Percentiles rank a stretch among this genome's conserved stretches.
Evolutionary conservation across 257 asterid genomes (phyloP).

Genomic region (Ocimum tenuiflorum): DNA sequence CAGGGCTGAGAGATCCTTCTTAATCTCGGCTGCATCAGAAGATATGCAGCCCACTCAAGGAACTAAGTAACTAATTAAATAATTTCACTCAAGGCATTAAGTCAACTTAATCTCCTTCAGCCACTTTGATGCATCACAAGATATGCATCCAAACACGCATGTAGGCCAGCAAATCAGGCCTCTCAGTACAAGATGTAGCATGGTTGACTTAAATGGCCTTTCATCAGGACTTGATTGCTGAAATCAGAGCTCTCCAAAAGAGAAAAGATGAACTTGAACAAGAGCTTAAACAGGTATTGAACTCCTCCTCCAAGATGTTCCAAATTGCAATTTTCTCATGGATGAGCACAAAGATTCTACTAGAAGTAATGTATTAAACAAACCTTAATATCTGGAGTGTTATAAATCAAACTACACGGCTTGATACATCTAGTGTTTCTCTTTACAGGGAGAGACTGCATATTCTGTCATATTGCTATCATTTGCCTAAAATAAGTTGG

Average conservation of each 20-base stretch:
- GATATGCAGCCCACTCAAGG: no score
- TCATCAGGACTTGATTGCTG: conserved; percentile 57
- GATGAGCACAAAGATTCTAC: background rate
- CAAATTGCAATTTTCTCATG: background rate
- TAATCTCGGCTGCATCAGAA: no score
- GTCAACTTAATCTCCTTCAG: no score
- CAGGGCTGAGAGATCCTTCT: no score
- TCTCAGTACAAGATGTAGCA: conserved; percentile 8
- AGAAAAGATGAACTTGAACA: conserved; percentile 67
- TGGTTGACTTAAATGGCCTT: conserved; percentile 23
- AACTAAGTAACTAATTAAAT: no score
- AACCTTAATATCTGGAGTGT: background rate
- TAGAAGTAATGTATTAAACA: background rate
- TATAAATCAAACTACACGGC: no score
- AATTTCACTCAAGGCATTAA: no score
- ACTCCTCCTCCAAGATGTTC: background rate
- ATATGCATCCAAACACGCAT: no score
- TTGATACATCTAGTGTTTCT: background rate
- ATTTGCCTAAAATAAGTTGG: background rate
- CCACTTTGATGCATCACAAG: no score
- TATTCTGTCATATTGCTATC: background rate
- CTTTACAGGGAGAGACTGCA: background rate
- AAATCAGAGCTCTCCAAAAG: conserved; percentile 53
- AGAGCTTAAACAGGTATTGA: conserved; percentile 57
- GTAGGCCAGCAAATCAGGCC: no score